Evolutionary conservation across 805 yeast species (phyloP).

Genomic region (Tetrapisispora fleetii): DNA sequence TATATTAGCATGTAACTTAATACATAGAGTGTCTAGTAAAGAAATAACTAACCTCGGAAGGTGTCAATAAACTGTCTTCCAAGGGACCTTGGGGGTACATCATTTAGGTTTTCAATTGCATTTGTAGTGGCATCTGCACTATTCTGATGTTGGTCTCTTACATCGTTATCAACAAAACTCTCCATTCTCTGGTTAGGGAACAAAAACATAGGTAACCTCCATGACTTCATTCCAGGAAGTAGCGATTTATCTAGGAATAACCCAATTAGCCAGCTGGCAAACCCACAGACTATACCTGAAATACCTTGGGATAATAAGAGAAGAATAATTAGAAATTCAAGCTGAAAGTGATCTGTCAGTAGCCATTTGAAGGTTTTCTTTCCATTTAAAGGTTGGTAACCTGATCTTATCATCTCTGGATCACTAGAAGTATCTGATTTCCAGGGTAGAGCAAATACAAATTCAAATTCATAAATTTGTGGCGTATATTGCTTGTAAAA

Average conservation of each 20-base stretch:
- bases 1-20: background rate
- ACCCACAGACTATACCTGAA: conserved; percentile 31
- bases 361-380: conserved; percentile 10
- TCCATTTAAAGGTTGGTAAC: conserved; percentile 7
- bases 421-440: background rate
- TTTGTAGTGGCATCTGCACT: background rate
- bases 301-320: conserved; percentile 37
- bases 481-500: conserved; percentile 35
- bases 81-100: conserved; percentile 52
- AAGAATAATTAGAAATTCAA: conserved; percentile 25
- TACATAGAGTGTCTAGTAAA: background rate
- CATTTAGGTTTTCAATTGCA: conserved; percentile 16
- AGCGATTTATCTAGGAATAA: conserved; percentile 35
- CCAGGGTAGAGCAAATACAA: conserved; percentile 27
- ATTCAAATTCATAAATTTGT: conserved; percentile 31
- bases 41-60: conserved; percentile 35
- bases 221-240: conserved; percentile 33
- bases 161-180: conserved; percentile 3
- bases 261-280: conserved; percentile 37
- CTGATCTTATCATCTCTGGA: conserved; percentile 3
- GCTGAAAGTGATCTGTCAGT: conserved; percentile 28
- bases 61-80: conserved; percentile 54
- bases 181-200: conserved; percentile 7
- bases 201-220: conserved; percentile 23
- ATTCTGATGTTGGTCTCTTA: background rate